phyloP scores from a whole-genome alignment of 2,329 filamentous ascomycete species.

The Corinectria fuckeliana region DNA sequence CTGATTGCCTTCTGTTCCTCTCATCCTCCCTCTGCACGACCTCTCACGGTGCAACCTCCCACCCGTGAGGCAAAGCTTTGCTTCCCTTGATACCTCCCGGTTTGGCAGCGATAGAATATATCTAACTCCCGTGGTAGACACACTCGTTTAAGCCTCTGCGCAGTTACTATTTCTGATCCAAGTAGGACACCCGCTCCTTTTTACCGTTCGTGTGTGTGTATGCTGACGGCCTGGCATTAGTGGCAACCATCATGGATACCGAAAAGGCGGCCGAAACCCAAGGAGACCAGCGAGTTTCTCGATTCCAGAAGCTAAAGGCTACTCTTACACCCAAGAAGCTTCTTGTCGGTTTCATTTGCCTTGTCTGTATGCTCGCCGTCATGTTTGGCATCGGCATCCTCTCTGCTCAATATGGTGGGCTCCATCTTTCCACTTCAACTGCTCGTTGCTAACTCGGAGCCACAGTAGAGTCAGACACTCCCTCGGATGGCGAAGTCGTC shows the following conservation, averaged over 20 bases:
- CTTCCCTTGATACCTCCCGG: background rate
- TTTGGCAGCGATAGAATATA: background rate
- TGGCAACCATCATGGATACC: slow-evolving; percentile 38
- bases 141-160: slow-evolving; percentile 26
- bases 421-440: background rate
- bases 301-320: slow-evolving; percentile 18
- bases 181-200: slow-evolving; percentile 20
- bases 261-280: slow-evolving; percentile 31
- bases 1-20: background rate
- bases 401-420: slow-evolving; percentile 37
- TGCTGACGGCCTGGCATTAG: slow-evolving; percentile 29
- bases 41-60: background rate
- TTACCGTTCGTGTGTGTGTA: background rate
- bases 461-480: slow-evolving; percentile 8
- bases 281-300: slow-evolving; percentile 6
- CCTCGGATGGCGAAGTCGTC: background rate
- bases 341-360: slow-evolving; percentile 15
- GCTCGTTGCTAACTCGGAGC: slow-evolving; percentile 1
- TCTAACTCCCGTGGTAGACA: slow-evolving; percentile 22
- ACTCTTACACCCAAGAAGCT: slow-evolving; percentile 18
- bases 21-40: background rate
- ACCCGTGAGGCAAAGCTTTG: background rate
- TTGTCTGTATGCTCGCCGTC: slow-evolving; percentile 23
- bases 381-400: slow-evolving; percentile 42
- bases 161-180: slow-evolving; percentile 16